Evolutionary conservation across 345 rosid species (phyloP).

Genomic region (Eucalyptus pumila): DNA sequence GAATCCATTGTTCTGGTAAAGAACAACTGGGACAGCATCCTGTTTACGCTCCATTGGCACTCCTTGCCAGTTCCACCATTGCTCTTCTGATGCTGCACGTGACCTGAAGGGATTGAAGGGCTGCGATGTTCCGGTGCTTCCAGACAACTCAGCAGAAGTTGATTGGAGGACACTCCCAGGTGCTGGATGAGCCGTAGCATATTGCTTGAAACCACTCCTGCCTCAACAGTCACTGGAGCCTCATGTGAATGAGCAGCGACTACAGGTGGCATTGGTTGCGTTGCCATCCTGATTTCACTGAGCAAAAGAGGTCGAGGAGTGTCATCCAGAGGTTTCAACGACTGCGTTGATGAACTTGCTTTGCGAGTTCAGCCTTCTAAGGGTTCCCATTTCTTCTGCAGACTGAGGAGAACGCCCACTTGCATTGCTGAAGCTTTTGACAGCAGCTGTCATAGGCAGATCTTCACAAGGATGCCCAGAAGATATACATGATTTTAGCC

Average conservation of each 20-base stretch:
- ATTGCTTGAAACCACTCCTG: slow-evolving; percentile 10
- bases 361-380: slow-evolving; percentile 22
- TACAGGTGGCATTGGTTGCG: slow-evolving; percentile 7
- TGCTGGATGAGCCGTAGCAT: background rate
- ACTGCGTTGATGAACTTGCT: slow-evolving; percentile 8
- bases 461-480: slow-evolving; percentile 31
- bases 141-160: slow-evolving; percentile 8
- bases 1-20: slow-evolving; percentile 56
- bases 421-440: slow-evolving; percentile 12
- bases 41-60: slow-evolving; percentile 20
- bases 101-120: slow-evolving; percentile 7
- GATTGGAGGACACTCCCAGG: slow-evolving; percentile 4
- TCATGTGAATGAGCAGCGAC: background rate
- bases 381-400: slow-evolving; percentile 20
- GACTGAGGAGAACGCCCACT: slow-evolving; percentile 11
- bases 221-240: slow-evolving; percentile 3
- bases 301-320: slow-evolving; percentile 6
- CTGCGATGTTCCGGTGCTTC: slow-evolving; percentile 8
- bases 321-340: background rate
- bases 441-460: slow-evolving; percentile 23
- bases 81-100: slow-evolving; percentile 1
- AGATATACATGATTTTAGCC: background rate
- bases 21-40: slow-evolving; percentile 31
- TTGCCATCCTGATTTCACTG: slow-evolving; percentile 7
- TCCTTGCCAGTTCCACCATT: slow-evolving; percentile 9